phyloP scores from a whole-genome alignment of 768 basidiomycete genomes.

The Podaxis sp. region DNA sequence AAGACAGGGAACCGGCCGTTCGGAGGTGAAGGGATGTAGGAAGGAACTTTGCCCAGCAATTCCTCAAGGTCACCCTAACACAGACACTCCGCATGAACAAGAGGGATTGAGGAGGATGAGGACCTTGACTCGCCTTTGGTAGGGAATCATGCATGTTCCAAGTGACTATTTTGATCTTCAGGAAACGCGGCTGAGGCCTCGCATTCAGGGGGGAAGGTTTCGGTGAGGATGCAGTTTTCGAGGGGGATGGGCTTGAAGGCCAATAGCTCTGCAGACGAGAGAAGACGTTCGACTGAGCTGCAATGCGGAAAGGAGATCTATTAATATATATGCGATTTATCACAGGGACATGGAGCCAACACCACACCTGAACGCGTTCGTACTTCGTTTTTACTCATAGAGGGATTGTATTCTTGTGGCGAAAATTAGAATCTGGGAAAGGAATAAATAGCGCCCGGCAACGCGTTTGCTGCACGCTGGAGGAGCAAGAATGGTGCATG shows the following conservation, averaged over 20 bases:
- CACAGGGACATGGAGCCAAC: not conserved
- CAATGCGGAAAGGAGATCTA: not conserved
- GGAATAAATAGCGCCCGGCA: not conserved
- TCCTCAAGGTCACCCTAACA: constrained; percentile 72
- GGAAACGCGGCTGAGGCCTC: constrained; percentile 12
- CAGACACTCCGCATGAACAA: not conserved
- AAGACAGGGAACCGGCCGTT: constrained; percentile 43
- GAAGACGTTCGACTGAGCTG: constrained; percentile 4
- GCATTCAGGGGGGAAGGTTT: not conserved
- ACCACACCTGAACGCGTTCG: constrained; percentile 4
- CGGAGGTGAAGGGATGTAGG: constrained; percentile 32
- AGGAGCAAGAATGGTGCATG: not conserved
- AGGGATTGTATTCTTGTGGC: not conserved
- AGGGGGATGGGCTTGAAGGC: constrained; percentile 2
- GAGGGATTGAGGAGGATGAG: not conserved
- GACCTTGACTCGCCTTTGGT: constrained; percentile 52
- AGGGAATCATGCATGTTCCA: constrained; percentile 89
- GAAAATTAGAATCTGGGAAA: not conserved
- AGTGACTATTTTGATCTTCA: constrained; percentile 69
- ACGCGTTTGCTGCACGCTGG: constrained; percentile 11
- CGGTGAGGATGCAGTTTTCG: not conserved
- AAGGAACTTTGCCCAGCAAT: constrained; percentile 60
- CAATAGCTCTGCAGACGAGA: constrained; percentile 7
- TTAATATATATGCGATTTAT: not conserved
- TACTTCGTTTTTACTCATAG: not conserved